Percentiles rank a stretch among this genome's conserved stretches.
phyloP scores from a whole-genome alignment of 2,329 filamentous ascomycete species.

The Blastomyces parvus region DNA sequence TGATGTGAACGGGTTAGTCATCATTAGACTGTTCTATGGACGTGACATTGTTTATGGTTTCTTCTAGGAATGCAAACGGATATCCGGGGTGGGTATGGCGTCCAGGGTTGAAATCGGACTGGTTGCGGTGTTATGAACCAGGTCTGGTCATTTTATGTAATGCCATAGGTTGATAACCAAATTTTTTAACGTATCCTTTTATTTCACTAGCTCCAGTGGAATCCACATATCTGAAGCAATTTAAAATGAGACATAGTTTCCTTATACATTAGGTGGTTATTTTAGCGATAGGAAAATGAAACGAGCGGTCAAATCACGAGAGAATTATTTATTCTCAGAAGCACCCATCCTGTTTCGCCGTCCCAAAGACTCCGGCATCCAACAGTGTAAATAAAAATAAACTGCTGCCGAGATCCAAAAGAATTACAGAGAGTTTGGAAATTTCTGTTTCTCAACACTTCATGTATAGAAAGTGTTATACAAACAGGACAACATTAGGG shows the following conservation, averaged over 20 bases:
- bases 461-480: not conserved
- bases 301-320: not conserved
- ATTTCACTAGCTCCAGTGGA: not conserved
- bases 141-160: not conserved
- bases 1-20: not conserved
- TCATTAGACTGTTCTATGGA: not conserved
- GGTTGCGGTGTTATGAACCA: not conserved
- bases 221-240: not conserved
- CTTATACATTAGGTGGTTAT: not conserved
- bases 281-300: not conserved
- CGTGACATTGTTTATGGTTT: not conserved
- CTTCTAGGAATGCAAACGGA: not conserved
- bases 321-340: not conserved
- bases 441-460: not conserved
- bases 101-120: not conserved
- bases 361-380: not conserved
- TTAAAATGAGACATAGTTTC: not conserved
- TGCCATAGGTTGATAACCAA: not conserved
- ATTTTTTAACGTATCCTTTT: not conserved
- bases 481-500: not conserved
- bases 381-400: not conserved
- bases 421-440: not conserved
- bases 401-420: not conserved
- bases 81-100: not conserved
- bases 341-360: not conserved